Base-by-base conservation (phyloP, 1,284 basidiomycete species). In the Ustilago loliicola region DNA sequence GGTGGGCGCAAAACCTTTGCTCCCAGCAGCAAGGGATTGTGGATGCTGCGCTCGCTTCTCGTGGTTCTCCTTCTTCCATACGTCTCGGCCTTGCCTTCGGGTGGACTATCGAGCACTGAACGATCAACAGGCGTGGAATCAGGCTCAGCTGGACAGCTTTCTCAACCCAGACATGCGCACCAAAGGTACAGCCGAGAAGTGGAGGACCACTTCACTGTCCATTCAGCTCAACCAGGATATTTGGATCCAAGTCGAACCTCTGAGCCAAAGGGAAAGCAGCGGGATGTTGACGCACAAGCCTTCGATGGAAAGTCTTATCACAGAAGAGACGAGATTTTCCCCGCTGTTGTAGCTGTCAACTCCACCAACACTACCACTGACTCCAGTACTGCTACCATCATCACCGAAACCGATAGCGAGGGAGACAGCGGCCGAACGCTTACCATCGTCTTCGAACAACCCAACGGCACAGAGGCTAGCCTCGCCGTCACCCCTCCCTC, bases 21-120 rank as follows among this genome's bases (percentile, higher is more conserved):
- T 34, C 9, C n/a, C 19, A 29, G 42, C 42, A 36, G 21, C 23
- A 63, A 47, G 54, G 40, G 40, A 19, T 15, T 68, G 54, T 73
- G 66, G 65, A 52, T 63, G 65, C 54, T 73, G 59, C 63, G 66
- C 38, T 66, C 66, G 66, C 50, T 75, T 61, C 55, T 71, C 40
- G 53, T 62, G 40, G 62, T 52, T 63, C 56, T 75, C 67, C 56
- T 75, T 61, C 53, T 75, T 63, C 66, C 72, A 60, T 66, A 50
- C 56, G 72, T 66, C 66, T 25, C 58, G 21, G 72, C 63, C 47
- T 29, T 75, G 60, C 67, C 72, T 15, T 53, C 60, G 47, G 45
- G 45, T 42, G 29, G 11, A 9, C 48, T 70, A 59, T 27, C 52
- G 27, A 23, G n/a, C 38, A 17, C 52, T 75, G 25, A 52, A 66